These are phyloP conservation scores for Aquanectria penicillioides DNA, from an alignment of 2,329 filamentous ascomycete genomes.

Conservation along the genomic window DNA sequence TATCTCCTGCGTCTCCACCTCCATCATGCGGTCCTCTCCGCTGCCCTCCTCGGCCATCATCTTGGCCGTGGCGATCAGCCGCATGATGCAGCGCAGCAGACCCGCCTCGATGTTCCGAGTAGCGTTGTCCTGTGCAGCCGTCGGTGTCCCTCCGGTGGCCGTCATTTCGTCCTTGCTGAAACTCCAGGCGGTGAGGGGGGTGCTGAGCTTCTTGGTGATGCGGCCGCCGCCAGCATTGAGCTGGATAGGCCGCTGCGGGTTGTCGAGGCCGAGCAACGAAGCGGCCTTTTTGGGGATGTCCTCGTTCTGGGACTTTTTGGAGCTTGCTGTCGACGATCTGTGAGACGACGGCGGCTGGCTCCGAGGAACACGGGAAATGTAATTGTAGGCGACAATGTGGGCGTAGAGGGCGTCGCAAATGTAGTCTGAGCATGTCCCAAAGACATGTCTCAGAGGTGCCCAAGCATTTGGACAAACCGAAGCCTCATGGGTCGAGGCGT, in stretches of 20 bases:
- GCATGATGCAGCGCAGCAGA: constrained; percentile 60
- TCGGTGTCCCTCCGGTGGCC: constrained; percentile 15
- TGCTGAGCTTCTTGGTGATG: constrained; percentile 39
- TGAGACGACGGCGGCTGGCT: constrained; percentile 29
- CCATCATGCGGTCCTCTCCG: constrained; percentile 43
- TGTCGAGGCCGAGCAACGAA: constrained; percentile 58
- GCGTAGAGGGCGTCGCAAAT: constrained; percentile 69
- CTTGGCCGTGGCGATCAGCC: constrained; percentile 60
- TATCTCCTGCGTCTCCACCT: constrained; percentile 43
- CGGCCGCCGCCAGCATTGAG: constrained; percentile 31
- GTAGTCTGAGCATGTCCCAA: constrained; percentile 62
- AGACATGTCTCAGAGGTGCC: constrained; percentile 61
- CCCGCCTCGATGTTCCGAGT: constrained; percentile 60
- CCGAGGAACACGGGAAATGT: constrained; percentile 54
- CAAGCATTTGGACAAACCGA: constrained; percentile 48
- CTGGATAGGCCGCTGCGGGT: constrained; percentile 30
- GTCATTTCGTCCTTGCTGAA: constrained; percentile 41
- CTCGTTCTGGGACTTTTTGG: constrained; percentile 41
- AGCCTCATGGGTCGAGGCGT: constrained; percentile 26
- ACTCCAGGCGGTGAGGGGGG: constrained; percentile 39
- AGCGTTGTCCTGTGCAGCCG: constrained; percentile 44
- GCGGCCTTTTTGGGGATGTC: constrained; percentile 64
- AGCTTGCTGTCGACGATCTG: constrained; percentile 23
- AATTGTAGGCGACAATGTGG: constrained; percentile 68
- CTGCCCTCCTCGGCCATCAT: constrained; percentile 46